phyloP scores from a whole-genome alignment of 2,329 filamentous ascomycete species.

The Thielaviopsis ethacetica region DNA sequence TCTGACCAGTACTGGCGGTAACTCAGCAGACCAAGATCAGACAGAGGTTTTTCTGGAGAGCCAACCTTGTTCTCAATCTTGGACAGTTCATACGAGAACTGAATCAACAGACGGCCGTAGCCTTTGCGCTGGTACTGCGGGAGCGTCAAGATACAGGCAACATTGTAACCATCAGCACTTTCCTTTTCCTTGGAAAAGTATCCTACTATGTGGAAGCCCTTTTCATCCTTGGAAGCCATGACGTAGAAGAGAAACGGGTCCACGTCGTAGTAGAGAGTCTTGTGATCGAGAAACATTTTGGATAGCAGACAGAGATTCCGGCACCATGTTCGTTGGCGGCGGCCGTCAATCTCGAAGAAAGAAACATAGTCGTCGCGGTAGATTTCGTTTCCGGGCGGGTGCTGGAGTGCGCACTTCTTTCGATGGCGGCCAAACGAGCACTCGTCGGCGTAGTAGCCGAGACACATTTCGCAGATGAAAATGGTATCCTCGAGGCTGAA shows the following conservation, averaged over 20 bases:
- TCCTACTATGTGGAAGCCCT: conserved; percentile 91
- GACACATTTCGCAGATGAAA: conserved; percentile 94
- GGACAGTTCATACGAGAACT: conserved; percentile 93
- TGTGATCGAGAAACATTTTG: conserved; percentile 95
- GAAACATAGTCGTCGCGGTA: conserved; percentile 89
- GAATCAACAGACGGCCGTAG: conserved; percentile 82
- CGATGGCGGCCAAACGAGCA: conserved; percentile 77
- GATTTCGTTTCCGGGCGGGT: conserved; percentile 94
- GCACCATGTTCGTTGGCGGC: conserved; percentile 88
- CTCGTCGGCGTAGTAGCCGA: conserved; percentile 73
- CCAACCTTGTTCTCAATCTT: conserved; percentile 91
- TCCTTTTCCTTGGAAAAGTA: conserved; percentile 99
- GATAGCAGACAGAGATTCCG: conserved; percentile 86
- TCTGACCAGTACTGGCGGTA: conserved; percentile 98
- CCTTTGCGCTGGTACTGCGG: conserved; percentile 94
- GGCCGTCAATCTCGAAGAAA: conserved; percentile 94
- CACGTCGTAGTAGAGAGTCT: conserved; percentile 98
- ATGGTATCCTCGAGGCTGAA: conserved; percentile 82
- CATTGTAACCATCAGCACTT: conserved; percentile 89
- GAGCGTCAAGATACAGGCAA: conserved; percentile 91
- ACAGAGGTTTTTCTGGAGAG: conserved; percentile 90
- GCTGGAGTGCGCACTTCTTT: conserved; percentile 74
- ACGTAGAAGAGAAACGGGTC: conserved; percentile 98
- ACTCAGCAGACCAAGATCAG: conserved; percentile 78
- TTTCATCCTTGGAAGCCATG: conserved; percentile 78